Evolutionary conservation across 2,329 filamentous ascomycete genomes (phyloP), one percentile per base, ranked within the genome.

Genomic region (Colletotrichum truncatum): DNA sequence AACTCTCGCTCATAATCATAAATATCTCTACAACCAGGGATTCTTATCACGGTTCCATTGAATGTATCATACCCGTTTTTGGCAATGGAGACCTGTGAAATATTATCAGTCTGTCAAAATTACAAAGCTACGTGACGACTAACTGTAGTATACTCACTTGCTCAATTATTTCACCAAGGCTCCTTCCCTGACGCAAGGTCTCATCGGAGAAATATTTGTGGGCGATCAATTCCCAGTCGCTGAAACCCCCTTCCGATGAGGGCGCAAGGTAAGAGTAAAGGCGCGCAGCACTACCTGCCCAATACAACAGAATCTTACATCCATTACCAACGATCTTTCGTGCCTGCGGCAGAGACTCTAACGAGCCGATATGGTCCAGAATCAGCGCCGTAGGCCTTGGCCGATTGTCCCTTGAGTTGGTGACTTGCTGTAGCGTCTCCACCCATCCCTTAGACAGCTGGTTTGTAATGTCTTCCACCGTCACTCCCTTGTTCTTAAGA

Each of bases 1-100:
- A 57, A 57, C 18, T 57, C 41, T 14, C 53, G 41, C 28, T 57
- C 30, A 14, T 57, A 57, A 23, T 57, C 30, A 14, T 57, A 57
- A 2, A 57, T 57, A 23, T 57, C 41, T 41, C 36, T 57, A 6
- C 26, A 16, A 4, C 53, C 41, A 26, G 53, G 53, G 14, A 57
- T 57, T 1, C 14, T 23, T 23, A 57, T 57, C 14, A 36, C 30
- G 4, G 10, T 57, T 12, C 53, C 41, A 36, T 38, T 57, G 3
- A 57, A 57, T 1, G 11, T n/a, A 36, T 57, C 41, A 18, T 10
- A 9, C 4, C 53, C 41, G 21, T 57, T 57, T 5, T 57, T 57
- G 6, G 39, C 41, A 4, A 25, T 5, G 30, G 28, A 57, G 28
- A 57, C 41, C 41, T 57, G n/a, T 10, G 8, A 18, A 26, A 18